Percentiles rank a stretch among this genome's conserved stretches.
Evolutionary conservation across 768 basidiomycete species (phyloP).

Genomic region (Naematelia encephala): DNA sequence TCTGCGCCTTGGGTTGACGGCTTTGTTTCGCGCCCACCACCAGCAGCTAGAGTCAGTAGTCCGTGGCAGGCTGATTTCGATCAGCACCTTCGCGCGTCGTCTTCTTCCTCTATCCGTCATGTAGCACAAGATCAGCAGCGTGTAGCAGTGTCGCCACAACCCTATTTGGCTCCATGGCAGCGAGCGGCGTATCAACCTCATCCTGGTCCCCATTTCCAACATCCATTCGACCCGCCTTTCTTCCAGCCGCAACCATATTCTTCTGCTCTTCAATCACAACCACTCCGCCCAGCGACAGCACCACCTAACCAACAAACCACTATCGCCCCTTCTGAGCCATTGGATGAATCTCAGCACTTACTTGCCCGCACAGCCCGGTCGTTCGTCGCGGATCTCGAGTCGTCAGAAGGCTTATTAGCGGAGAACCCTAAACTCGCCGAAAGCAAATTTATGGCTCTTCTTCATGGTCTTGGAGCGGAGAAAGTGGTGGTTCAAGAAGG

Average conservation of each 20-base stretch:
- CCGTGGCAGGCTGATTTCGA: constrained; percentile 9
- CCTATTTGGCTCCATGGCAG: constrained; percentile 13
- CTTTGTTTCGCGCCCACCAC: not conserved
- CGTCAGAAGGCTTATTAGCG: not conserved
- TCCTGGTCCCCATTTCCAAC: not conserved
- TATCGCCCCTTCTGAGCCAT: not conserved
- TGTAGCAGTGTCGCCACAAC: not conserved
- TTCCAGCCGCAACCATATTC: not conserved
- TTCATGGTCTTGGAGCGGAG: constrained; percentile 18
- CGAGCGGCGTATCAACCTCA: not conserved
- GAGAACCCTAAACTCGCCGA: constrained; percentile 35
- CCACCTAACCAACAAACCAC: not conserved
- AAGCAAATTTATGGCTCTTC: constrained; percentile 29
- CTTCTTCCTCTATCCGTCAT: not conserved
- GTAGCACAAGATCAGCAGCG: not conserved
- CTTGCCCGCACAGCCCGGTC: constrained; percentile 25
- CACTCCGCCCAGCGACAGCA: not conserved
- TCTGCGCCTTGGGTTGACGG: not conserved
- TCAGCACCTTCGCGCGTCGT: not conserved
- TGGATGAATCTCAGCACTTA: constrained; percentile 24
- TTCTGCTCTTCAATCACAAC: not conserved
- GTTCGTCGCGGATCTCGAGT: constrained; percentile 16
- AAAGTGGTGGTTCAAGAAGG: constrained; percentile 28
- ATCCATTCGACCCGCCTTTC: not conserved
- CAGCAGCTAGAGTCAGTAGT: not conserved